Evolutionary conservation across 2,329 filamentous ascomycete species (phyloP).

Genomic region (Claviceps maximensis): DNA sequence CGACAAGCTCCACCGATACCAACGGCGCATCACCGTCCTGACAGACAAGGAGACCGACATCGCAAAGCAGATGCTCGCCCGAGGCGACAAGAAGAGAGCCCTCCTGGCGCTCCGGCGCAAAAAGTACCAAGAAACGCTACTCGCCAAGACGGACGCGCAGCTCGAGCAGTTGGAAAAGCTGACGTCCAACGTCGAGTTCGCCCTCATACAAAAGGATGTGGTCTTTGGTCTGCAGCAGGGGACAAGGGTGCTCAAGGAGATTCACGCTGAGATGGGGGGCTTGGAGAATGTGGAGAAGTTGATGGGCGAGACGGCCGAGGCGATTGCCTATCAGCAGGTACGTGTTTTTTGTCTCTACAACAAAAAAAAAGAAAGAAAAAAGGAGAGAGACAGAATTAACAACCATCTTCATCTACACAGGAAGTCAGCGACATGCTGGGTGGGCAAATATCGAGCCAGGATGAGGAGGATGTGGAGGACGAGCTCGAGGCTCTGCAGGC

Average conservation of each 20-base stretch:
- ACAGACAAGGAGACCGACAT: conserved; percentile 80
- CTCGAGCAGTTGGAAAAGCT: conserved; percentile 87
- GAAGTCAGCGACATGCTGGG: conserved; percentile 88
- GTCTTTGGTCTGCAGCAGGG: conserved; percentile 86
- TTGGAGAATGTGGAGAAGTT: conserved; percentile 89
- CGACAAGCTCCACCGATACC: conserved; percentile 93
- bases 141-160: conserved; percentile 82
- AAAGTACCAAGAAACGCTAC: conserved; percentile 88
- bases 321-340: conserved; percentile 80
- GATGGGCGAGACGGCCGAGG: conserved; percentile 84
- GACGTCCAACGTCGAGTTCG: conserved; percentile 84
- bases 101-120: conserved; percentile 82
- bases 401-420: conserved; percentile 27
- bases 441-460: conserved; percentile 78
- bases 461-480: conserved; percentile 96
- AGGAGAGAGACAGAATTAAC: background rate
- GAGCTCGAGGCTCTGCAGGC: conserved; percentile 71
- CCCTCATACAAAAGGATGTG: conserved; percentile 92
- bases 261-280: conserved; percentile 91
- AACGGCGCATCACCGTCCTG: conserved; percentile 74
- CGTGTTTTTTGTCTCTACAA: conserved; percentile 11
- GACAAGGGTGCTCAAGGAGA: conserved; percentile 76
- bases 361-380: background rate
- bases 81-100: conserved; percentile 67
- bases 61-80: conserved; percentile 67